Evolutionary conservation across 352 stramenopile species (phyloP).

Genomic region (Thalassiosira exigua): DNA sequence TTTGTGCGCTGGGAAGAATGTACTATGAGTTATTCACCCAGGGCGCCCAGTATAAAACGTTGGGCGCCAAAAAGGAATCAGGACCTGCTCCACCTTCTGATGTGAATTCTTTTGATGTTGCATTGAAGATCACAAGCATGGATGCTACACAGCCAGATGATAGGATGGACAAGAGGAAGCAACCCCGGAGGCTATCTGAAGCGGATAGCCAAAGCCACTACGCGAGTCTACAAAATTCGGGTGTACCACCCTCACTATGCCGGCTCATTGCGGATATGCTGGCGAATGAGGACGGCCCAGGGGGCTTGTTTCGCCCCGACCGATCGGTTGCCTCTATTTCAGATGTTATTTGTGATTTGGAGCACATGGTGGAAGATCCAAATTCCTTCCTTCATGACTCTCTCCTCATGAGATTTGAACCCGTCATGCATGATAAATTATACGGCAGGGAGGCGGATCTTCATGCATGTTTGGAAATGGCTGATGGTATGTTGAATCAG

Average conservation of each 20-base stretch:
- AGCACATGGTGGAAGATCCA: conserved; percentile 3
- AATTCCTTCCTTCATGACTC: conserved; percentile 2
- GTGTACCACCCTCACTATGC: conserved; percentile 8
- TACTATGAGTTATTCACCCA: conserved; percentile 6
- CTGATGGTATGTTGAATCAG: background rate
- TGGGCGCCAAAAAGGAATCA: background rate
- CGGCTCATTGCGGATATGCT: conserved; percentile 1
- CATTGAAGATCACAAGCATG: background rate
- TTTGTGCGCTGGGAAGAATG: conserved; percentile 3
- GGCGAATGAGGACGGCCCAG: background rate
- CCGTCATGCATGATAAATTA: conserved; percentile 15
- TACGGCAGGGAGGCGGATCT: conserved; percentile 29
- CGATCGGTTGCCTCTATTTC: background rate
- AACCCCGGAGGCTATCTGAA: too few relatives aligned
- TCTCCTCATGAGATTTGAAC: conserved; percentile 5
- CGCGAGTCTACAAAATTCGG: background rate
- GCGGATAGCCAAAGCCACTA: background rate
- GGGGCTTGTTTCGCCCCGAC: background rate
- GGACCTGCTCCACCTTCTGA: too few relatives aligned
- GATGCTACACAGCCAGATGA: too few relatives aligned
- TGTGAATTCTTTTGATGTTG: background rate
- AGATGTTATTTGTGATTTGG: conserved; percentile 1
- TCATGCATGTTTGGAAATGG: background rate
- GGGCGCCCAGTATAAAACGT: background rate
- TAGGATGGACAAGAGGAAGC: background rate